Evolutionary conservation across 768 basidiomycete genomes (phyloP).

Genomic region (Suillus tomentosus): DNA sequence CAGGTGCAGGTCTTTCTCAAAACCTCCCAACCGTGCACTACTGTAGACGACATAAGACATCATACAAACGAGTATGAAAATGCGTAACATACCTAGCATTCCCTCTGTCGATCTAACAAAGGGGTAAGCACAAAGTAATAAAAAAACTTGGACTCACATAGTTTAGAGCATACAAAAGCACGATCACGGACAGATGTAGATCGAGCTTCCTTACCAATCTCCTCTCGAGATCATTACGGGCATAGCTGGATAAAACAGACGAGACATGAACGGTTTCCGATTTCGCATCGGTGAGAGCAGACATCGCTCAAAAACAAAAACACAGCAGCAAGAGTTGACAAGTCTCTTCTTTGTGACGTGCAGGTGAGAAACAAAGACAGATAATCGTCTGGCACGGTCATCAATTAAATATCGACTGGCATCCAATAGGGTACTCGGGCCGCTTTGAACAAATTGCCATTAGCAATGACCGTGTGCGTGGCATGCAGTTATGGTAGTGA

Average conservation of each 20-base stretch:
- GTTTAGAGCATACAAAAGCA: conserved; percentile 9
- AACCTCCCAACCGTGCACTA: conserved; percentile 61
- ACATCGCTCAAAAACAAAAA: background rate
- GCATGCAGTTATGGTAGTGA: background rate
- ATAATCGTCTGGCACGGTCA: background rate
- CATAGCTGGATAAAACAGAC: background rate
- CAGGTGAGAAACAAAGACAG: background rate
- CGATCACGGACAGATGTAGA: conserved; percentile 1
- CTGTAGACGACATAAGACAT: conserved; percentile 4
- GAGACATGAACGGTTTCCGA: background rate
- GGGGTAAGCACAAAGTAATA: background rate
- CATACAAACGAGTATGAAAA: no score
- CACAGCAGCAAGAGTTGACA: background rate
- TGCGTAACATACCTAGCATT: background rate
- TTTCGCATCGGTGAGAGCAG: background rate
- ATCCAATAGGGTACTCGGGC: background rate
- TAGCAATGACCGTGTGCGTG: background rate
- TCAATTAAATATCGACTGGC: background rate
- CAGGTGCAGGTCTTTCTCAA: conserved; percentile 62
- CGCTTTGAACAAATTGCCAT: no score
- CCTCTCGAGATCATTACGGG: background rate
- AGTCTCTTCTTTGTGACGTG: background rate
- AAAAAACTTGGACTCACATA: conserved; percentile 4
- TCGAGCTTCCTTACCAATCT: conserved; percentile 9
- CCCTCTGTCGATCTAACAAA: conserved; percentile 6